phyloP scores from a whole-genome alignment of 306 rosid species.

The Quercus rubra region DNA sequence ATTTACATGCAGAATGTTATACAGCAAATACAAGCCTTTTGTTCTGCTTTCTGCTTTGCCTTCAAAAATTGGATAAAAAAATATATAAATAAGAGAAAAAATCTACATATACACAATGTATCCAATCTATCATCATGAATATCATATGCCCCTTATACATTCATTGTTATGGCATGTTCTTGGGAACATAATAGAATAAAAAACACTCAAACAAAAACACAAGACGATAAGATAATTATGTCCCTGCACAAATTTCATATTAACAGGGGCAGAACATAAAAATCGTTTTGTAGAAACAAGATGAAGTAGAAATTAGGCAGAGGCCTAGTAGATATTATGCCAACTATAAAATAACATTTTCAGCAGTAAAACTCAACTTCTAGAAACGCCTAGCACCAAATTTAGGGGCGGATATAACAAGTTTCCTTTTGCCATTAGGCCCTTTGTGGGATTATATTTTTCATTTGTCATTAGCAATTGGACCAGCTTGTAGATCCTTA shows the following conservation, averaged over 20 bases:
- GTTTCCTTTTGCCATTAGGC: not conserved
- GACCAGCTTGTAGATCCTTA: not conserved
- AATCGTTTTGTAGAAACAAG: too few species aligned
- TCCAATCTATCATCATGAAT: too few species aligned
- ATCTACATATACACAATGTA: too few species aligned
- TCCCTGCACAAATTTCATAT: too few species aligned
- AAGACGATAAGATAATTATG: too few species aligned
- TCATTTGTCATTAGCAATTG: not conserved
- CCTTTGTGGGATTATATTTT: not conserved
- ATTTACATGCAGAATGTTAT: not conserved
- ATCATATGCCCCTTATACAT: too few species aligned
- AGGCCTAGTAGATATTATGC: not conserved
- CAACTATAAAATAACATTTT: not conserved
- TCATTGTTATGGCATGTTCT: not conserved
- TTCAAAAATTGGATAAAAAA: too few species aligned
- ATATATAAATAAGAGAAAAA: too few species aligned
- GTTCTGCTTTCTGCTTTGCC: not conserved
- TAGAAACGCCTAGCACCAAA: not conserved
- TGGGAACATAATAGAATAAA: not conserved
- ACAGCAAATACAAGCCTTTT: not conserved
- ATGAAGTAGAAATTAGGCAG: too few species aligned
- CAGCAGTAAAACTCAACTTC: not conserved
- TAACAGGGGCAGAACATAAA: too few species aligned
- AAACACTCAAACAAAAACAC: not conserved
- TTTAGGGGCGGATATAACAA: not conserved